Percentiles rank a stretch among this genome's conserved stretches.
Conservation (phyloP, 1,284 basidiomycete genomes). For the Cutaneotrichosporon sp. region DNA sequence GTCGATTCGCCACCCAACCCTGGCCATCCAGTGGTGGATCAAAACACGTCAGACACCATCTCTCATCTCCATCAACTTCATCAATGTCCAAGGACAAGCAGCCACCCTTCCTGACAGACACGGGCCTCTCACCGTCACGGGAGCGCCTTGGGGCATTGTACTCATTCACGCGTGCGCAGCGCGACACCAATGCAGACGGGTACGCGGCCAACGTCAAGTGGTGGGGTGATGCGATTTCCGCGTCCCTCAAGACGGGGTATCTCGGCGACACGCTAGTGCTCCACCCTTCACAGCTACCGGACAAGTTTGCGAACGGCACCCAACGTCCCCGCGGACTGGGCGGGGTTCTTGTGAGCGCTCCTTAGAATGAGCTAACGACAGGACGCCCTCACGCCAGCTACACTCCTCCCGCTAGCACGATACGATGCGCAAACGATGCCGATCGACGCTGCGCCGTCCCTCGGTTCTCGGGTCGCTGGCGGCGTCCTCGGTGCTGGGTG, state of each 20-base stretch:
- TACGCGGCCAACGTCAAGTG: conserved; percentile 78
- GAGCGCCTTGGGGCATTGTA: conserved; percentile 76
- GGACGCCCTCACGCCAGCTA: conserved; percentile 34
- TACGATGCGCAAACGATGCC: conserved; percentile 65
- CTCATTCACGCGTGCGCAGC: conserved; percentile 80
- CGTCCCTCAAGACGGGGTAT: conserved; percentile 62
- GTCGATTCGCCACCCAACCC: not conserved
- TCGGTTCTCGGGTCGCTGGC: conserved; percentile 69
- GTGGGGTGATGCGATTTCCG: conserved; percentile 75
- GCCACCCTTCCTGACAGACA: not conserved
- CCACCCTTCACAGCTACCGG: conserved; percentile 63
- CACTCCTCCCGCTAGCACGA: conserved; percentile 58
- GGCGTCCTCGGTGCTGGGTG: conserved; percentile 73
- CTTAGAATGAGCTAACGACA: conserved; percentile 16
- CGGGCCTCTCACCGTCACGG: conserved; percentile 49
- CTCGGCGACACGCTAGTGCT: conserved; percentile 62
- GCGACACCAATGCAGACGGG: conserved; percentile 75
- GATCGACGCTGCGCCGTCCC: conserved; percentile 67
- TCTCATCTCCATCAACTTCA: not conserved
- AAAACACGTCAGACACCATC: conserved; percentile 1
- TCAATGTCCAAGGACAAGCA: not conserved
- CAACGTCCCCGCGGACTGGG: conserved; percentile 73
- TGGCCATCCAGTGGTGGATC: not conserved
- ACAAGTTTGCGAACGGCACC: conserved; percentile 57
- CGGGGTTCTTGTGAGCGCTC: conserved; percentile 68